Base-by-base conservation (phyloP, 495 filamentous ascomycete genomes). In the Podospora bellae-mahoneyi region DNA sequence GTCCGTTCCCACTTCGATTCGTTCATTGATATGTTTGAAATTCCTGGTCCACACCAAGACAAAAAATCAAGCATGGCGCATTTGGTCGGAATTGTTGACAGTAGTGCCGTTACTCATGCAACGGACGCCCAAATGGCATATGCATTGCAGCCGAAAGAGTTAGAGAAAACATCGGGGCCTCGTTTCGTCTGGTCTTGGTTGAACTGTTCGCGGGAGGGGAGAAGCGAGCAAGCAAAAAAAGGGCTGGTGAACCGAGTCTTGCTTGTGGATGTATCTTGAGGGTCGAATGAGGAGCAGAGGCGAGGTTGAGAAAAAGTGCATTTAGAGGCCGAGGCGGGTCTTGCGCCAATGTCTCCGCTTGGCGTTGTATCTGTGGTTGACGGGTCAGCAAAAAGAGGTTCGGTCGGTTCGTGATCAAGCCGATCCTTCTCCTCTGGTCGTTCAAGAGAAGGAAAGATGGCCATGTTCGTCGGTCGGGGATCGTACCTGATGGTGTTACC, bases 311-410 rank as follows among this genome's bases (percentile, higher is more conserved):
- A 64, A 73, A 62, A 60, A 64, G 57, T 56, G 77, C 74, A 79
- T 88, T 86, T 92, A 99, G 83, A 99, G 93, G 74, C 94, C 94
- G 85, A 99, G 91, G 76, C 95, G 91, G 80, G 95, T 98, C 93
- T 99, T 97, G 85, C 95, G 92, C 95, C 95, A 99, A 85, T 99
- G 95, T 82, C 95, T 90, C 79, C 95, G 88, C 90, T 99, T 99
- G 74, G 95, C 95, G 87, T 99, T 99, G 89, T 99, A 99, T 85
- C 95, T 98, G 78, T 74, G 67, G 39, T 39, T 65, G 60, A 48
- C 15, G 26, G 5, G n/a, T 4, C 54, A 66, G 71, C 39, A 72
- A 64, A 57, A 16, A 64, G 60, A 16, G 4, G n/a, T 63, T 44
- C 39, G 6, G n/a, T 57, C 18, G 39, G 13, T 18, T 18, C 54